A percentile compares a stretch with the other conserved stretches of the same genome.
Evolutionary conservation across 2,329 filamentous ascomycete genomes (phyloP).

Genomic region (Aureobasidium sp.): DNA sequence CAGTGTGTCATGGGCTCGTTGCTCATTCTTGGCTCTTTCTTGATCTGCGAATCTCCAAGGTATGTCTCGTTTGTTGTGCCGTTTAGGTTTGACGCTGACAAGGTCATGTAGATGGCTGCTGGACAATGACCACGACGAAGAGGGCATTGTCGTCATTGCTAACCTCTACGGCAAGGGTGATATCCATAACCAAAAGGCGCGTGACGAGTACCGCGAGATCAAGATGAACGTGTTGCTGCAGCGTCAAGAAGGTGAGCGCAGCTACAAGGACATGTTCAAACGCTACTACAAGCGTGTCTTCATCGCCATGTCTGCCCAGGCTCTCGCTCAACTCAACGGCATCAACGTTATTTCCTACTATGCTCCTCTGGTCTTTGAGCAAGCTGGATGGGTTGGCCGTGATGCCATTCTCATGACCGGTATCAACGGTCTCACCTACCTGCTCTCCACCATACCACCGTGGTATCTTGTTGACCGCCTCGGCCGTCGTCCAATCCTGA

Average conservation of each 20-base stretch:
- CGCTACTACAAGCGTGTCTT: conserved; percentile 87
- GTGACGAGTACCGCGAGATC: conserved; percentile 95
- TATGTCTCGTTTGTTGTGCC: conserved; percentile 32
- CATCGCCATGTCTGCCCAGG: conserved; percentile 98
- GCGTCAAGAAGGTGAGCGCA: conserved; percentile 88
- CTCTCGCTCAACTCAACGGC: conserved; percentile 89
- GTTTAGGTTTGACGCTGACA: neutral
- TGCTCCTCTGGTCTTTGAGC: conserved; percentile 90
- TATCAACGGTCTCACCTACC: conserved; percentile 86
- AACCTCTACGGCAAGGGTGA: conserved; percentile 95
- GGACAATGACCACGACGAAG: conserved; percentile 95
- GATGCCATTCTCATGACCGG: conserved; percentile 94
- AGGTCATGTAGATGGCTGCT: conserved; percentile 68
- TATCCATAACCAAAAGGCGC: conserved; percentile 83
- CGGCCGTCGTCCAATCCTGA: conserved; percentile 79
- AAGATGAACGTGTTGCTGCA: conserved; percentile 95
- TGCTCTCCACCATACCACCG: conserved; percentile 84
- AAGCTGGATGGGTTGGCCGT: conserved; percentile 88
- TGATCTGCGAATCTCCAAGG: conserved; percentile 96
- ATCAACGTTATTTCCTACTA: conserved; percentile 99
- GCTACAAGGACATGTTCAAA: conserved; percentile 89
- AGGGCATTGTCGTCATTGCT: conserved; percentile 96
- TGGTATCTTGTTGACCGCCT: conserved; percentile 95
- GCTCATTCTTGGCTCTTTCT: conserved; percentile 73
- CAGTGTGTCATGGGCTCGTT: conserved; percentile 91